phyloP scores from a whole-genome alignment of 2,329 filamentous ascomycete genomes.

The Trichoderma atrobrunneum region DNA sequence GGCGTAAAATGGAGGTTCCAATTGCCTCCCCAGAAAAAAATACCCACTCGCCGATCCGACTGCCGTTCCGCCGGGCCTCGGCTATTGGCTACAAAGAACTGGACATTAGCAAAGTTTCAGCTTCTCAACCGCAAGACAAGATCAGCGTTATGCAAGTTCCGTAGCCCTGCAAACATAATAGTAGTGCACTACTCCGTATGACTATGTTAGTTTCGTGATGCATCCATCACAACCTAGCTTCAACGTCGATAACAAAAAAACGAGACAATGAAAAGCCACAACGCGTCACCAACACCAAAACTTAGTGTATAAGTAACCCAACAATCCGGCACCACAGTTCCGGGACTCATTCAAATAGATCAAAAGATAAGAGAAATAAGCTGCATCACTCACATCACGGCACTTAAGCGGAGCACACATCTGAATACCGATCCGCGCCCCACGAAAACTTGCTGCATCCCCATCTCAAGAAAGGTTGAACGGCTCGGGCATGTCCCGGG shows the following conservation, averaged over 20 bases:
- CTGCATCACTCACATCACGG: background rate
- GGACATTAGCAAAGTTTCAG: background rate
- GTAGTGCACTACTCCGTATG: background rate
- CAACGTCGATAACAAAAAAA: background rate
- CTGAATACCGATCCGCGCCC: slow-evolving; percentile 3
- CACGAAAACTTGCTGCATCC: background rate
- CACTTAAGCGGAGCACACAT: slow-evolving; percentile 4
- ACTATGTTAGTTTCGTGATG: background rate
- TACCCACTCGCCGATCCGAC: background rate
- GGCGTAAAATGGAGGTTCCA: background rate
- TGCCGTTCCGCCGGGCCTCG: background rate
- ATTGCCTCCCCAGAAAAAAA: background rate
- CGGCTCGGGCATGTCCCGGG: background rate
- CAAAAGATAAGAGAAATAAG: background rate
- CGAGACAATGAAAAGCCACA: background rate
- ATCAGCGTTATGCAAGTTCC: background rate
- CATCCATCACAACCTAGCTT: background rate
- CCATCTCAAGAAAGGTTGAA: too few relatives aligned
- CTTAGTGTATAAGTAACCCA: background rate
- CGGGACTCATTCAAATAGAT: background rate
- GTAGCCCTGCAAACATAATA: background rate
- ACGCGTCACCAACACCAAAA: background rate
- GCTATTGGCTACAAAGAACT: background rate
- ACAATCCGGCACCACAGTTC: background rate
- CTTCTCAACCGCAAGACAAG: background rate